Evolutionary conservation across 371 early-diverging fungal species (phyloP).

Genomic region (Zopfochytrium polystomum): DNA sequence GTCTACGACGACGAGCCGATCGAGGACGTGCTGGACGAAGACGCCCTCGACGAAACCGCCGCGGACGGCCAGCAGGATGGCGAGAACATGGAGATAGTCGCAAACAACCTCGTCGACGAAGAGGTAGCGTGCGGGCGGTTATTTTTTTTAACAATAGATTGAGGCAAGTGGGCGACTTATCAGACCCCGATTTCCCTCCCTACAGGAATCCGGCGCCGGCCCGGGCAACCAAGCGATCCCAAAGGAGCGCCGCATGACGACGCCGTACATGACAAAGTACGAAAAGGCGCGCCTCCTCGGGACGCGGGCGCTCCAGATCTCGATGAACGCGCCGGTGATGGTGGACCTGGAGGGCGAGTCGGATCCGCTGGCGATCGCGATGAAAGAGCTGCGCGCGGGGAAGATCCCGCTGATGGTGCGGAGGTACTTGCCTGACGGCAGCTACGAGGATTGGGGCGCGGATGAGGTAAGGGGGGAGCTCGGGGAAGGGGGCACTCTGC

Average conservation of each 20-base stretch:
- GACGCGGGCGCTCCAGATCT: constrained; percentile 53
- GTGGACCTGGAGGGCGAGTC: constrained; percentile 96
- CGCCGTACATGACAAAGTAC: constrained; percentile 99
- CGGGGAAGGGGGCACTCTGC: too few species aligned
- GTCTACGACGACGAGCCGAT: constrained; percentile 20
- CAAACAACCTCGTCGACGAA: constrained; percentile 6
- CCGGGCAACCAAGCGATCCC: constrained; percentile 26
- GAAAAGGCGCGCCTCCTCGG: constrained; percentile 98
- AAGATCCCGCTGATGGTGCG: constrained; percentile 96
- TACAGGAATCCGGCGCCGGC: constrained; percentile 9
- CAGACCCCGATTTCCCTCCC: neutral
- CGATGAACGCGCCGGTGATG: constrained; percentile 97
- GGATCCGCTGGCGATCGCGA: constrained; percentile 97
- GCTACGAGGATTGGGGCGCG: constrained; percentile 97
- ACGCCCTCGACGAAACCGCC: constrained; percentile 24
- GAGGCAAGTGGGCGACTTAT: neutral
- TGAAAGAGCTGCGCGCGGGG: constrained; percentile 92
- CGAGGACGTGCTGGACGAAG: constrained; percentile 21
- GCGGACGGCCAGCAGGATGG: constrained; percentile 16
- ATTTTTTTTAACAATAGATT: neutral
- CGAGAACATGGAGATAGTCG: constrained; percentile 22
- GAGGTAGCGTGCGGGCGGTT: constrained; percentile 17
- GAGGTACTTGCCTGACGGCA: constrained; percentile 94
- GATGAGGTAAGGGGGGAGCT: constrained; percentile 94
- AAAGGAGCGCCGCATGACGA: constrained; percentile 71